Evolutionary conservation across 2,329 filamentous ascomycete genomes (phyloP).

Genomic region (Colletotrichum phormii): DNA sequence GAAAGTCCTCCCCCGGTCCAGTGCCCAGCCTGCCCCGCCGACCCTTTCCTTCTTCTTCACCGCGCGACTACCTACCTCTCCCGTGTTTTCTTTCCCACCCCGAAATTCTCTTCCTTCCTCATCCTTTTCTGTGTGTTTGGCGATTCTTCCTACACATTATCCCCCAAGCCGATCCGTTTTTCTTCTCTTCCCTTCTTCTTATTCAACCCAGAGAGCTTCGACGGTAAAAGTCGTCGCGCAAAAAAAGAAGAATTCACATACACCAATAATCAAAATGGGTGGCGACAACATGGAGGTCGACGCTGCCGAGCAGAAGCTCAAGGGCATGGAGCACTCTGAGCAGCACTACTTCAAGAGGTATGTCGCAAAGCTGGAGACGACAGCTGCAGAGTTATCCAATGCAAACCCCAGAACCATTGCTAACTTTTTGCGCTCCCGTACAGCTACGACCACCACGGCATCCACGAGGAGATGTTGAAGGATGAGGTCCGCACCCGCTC

Average conservation of each 20-base stretch:
- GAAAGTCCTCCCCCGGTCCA: slow-evolving; percentile 22
- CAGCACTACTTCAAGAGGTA: slow-evolving; percentile 99
- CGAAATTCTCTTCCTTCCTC: slow-evolving; percentile 26
- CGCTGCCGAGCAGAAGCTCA: slow-evolving; percentile 71
- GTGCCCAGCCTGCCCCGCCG: slow-evolving; percentile 19
- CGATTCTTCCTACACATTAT: background rate
- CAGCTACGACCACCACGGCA: slow-evolving; percentile 98
- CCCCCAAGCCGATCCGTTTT: background rate
- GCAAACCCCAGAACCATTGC: slow-evolving; percentile 3
- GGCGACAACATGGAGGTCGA: slow-evolving; percentile 69
- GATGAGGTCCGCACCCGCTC: slow-evolving; percentile 97
- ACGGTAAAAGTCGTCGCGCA: background rate
- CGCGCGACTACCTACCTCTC: slow-evolving; percentile 17
- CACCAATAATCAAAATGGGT: slow-evolving; percentile 48
- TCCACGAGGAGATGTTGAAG: slow-evolving; percentile 99
- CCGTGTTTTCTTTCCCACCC: slow-evolving; percentile 19
- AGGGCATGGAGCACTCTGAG: slow-evolving; percentile 89
- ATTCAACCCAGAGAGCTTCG: background rate
- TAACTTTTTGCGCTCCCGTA: slow-evolving; percentile 37
- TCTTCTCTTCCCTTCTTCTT: background rate
- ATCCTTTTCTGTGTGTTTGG: background rate
- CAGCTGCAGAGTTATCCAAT: slow-evolving; percentile 19
- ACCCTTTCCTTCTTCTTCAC: slow-evolving; percentile 30
- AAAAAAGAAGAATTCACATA: background rate
- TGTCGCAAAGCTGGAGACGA: slow-evolving; percentile 36